These are phyloP conservation scores for Rhizopus delemar DNA, from an alignment of 371 early-diverging fungal genomes.

Conservation along the genomic window DNA sequence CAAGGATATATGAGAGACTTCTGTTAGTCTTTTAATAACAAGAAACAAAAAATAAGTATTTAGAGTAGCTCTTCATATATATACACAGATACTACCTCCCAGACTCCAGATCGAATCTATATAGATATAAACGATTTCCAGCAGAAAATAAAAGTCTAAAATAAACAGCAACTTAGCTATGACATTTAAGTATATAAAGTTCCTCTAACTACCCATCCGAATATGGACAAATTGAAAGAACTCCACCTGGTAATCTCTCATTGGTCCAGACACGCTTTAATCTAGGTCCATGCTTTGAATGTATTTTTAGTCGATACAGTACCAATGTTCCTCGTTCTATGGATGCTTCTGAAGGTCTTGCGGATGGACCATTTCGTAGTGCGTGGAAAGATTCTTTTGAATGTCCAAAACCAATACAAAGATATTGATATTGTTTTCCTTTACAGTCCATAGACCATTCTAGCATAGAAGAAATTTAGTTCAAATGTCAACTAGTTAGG, in stretches of 20 bases:
- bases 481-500: no score
- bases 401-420: constrained; percentile 45
- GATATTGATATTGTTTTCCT: constrained; percentile 32
- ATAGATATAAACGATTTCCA: constrained; percentile 32
- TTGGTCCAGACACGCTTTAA: constrained; percentile 37
- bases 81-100: constrained; percentile 22
- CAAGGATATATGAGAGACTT: constrained; percentile 30
- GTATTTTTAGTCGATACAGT: constrained; percentile 38
- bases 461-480: constrained; percentile 1
- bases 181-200: no score
- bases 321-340: constrained; percentile 36
- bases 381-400: constrained; percentile 18
- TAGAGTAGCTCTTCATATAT: no score
- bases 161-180: no score
- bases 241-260: constrained; percentile 38
- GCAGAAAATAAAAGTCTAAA: constrained; percentile 41
- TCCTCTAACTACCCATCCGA: constrained; percentile 31
- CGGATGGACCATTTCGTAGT: constrained; percentile 8
- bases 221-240: constrained; percentile 46
- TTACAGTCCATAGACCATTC: constrained; percentile 41
- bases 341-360: constrained; percentile 9
- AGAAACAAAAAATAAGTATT: not conserved
- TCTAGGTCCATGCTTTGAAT: constrained; percentile 11
- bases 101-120: constrained; percentile 29
- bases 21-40: constrained; percentile 23